Evolutionary conservation across 148 eudicot genomes (phyloP).

Genomic region (Chenopodium quinoa): DNA sequence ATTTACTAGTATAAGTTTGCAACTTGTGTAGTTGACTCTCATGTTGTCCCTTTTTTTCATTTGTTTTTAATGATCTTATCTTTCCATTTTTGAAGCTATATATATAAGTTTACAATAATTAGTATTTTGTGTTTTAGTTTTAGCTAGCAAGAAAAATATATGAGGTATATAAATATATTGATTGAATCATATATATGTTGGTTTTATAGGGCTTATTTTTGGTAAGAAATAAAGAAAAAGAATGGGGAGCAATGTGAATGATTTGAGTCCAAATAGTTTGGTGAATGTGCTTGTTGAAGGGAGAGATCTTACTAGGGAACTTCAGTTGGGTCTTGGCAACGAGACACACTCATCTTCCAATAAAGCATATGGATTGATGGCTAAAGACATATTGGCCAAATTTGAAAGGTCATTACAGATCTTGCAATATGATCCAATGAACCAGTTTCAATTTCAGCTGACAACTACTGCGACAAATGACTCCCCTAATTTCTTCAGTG

Average conservation of each 20-base stretch:
- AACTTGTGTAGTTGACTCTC: conserved; percentile 11
- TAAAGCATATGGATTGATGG: conserved; percentile 18
- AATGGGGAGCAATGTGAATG: conserved; percentile 24
- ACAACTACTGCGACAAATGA: conserved; percentile 6
- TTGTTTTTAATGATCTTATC: not conserved
- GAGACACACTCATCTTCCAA: conserved; percentile 13
- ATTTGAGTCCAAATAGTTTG: conserved; percentile 17
- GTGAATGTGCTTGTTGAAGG: conserved; percentile 33
- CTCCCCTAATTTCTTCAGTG: conserved; percentile 29
- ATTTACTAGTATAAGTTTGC: not conserved
- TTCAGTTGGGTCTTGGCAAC: conserved; percentile 22
- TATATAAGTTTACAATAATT: not conserved
- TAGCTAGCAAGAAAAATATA: not conserved
- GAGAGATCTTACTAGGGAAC: conserved; percentile 28
- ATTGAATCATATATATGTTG: not conserved
- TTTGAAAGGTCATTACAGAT: conserved; percentile 30
- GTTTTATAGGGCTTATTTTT: not conserved
- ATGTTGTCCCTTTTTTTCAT: not conserved
- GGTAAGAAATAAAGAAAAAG: not conserved
- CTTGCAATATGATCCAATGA: conserved; percentile 10
- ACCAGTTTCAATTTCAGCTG: not conserved
- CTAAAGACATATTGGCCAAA: conserved; percentile 24
- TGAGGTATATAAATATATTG: not conserved
- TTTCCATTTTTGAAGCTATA: not conserved
- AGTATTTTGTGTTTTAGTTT: not conserved